phyloP scores from a whole-genome alignment of 2,329 filamentous ascomycete species.

The Trichophyton benhamiae region DNA sequence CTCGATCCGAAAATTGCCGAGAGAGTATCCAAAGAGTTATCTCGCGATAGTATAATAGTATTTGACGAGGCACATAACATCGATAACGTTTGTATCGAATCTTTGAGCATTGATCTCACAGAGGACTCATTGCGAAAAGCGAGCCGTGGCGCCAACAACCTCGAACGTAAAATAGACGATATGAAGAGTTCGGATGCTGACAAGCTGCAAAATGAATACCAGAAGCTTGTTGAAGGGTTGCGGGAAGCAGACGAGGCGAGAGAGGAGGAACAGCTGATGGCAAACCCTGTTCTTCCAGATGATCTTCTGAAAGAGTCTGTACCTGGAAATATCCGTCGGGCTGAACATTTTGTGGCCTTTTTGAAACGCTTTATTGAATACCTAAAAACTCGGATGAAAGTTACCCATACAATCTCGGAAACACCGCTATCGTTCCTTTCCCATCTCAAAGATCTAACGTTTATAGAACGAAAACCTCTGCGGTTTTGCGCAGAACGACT shows the following conservation, averaged over 20 bases:
- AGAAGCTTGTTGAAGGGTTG: constrained; percentile 85
- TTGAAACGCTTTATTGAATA: constrained; percentile 96
- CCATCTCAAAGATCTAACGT: constrained; percentile 89
- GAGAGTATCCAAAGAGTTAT: constrained; percentile 83
- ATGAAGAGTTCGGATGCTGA: constrained; percentile 94
- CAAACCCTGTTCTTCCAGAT: constrained; percentile 85
- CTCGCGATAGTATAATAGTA: constrained; percentile 95
- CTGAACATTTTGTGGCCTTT: constrained; percentile 92
- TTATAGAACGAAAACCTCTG: constrained; percentile 91
- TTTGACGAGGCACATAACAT: constrained; percentile 99
- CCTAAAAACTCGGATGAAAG: constrained; percentile 95
- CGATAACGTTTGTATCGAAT: constrained; percentile 98
- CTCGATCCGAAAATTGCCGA: constrained; percentile 97
- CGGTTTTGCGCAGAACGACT: constrained; percentile 87
- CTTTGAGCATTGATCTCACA: constrained; percentile 88
- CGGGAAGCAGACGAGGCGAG: constrained; percentile 77
- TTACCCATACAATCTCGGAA: constrained; percentile 91
- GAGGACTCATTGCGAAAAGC: constrained; percentile 89
- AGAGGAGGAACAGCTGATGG: constrained; percentile 92
- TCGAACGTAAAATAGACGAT: constrained; percentile 80
- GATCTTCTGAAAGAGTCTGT: constrained; percentile 92
- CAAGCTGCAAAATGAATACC: constrained; percentile 88
- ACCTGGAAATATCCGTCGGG: constrained; percentile 87
- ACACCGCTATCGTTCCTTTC: constrained; percentile 87
- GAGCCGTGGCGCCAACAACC: constrained; percentile 75